Evolutionary conservation across 192 early-diverging fungal genomes (phyloP), one percentile per base, ranked within the genome.

Genomic region (Oehlia diaphana): DNA sequence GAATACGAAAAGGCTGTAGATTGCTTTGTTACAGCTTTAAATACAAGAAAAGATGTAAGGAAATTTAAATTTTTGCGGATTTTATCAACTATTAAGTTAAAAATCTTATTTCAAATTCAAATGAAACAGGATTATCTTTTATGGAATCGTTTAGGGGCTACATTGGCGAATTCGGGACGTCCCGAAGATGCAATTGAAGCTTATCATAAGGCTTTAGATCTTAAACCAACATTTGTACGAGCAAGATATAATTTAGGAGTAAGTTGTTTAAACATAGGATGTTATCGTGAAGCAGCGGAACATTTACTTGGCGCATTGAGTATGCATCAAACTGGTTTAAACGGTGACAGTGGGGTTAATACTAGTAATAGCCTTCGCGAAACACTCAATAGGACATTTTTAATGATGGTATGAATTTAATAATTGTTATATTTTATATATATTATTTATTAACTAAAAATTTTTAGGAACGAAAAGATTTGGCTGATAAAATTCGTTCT

Each of bases 221-320:
- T 99, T 63, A 96, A 98, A 77, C 97, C 98, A 4, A 91, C 91
- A 26, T 99, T 95, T 89, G 93, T 99, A 19, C 92, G 98, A 35
- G 98, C 96, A n/a, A 89, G 97, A 64, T 99, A 97, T 88, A 99
- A 99, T 86, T 83, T 99, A 61, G 95, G 95, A 9, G 92, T 99
- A 44, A 91, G 92, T n/a, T 96, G 96, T 81, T 93, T 99, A 66
- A 96, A 97, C 81, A 88, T 99, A 85, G 93, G 93, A 13, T 91
- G 94, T 79, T 94, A 98, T 80, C 82, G 89, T 33, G 97, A 99
- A 82, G 97, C 97, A 3, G 96, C 93, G 10, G 96, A 96, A 79
- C 96, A 99, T 87, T 86, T 99, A 33, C 83, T 99, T 26, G 92
- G 92, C 0, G 96, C 96, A 7, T 83, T 99, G 76, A 88, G 92